Base-by-base conservation (phyloP, 176 grass and related monocot genomes). In the Juncus inflexus region DNA sequence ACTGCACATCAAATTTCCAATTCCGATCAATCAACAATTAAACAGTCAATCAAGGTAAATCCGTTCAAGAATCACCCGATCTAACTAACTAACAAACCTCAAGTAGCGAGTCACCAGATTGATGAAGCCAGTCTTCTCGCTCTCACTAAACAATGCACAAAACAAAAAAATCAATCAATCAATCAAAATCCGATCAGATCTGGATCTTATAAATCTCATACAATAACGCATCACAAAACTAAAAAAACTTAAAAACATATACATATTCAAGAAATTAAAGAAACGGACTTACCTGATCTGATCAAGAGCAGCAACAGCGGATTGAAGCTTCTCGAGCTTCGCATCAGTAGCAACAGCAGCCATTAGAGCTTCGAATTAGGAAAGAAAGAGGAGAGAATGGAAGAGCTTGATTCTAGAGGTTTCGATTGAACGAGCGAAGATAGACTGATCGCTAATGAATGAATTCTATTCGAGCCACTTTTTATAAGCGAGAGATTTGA, bases 121-220 rank as follows among this genome's bases (percentile, higher is more conserved):
- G 75, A 90, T 78, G 85, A 89, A 92, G 19, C 89, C 85, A 58
- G 78, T 12, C 86, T 99, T 92, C 85, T 99, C 85, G 69, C 89
- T 99, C 75, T 92, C 85, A 76, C 94, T 99, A 67, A 67, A 5
- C 11, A 62, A 61, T 61, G 3, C 13, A 60, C 45, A 67, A 42
- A 35, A 3, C 39, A 58, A 13, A 80, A 49, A 73, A 55, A 64
- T 16, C n/a, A n/a, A 36, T 55, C 61, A 2, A 45, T 47, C 43
- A 55, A 79, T 57, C 41, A 52, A 65, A 19, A 73, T 16, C 12
- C 12, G 12, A n/a, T n/a, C 58, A 49, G 57, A 77, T 82, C 60
- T 49, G 58, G 69, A 58, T 19, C 40, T n/a, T 19, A 11, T 58
- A 40, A 3, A 6, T 60, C 16, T 15, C 11, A 47, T 47, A 47